Evolutionary conservation across 345 rosid species (phyloP).

Genomic region (Psidium guajava): DNA sequence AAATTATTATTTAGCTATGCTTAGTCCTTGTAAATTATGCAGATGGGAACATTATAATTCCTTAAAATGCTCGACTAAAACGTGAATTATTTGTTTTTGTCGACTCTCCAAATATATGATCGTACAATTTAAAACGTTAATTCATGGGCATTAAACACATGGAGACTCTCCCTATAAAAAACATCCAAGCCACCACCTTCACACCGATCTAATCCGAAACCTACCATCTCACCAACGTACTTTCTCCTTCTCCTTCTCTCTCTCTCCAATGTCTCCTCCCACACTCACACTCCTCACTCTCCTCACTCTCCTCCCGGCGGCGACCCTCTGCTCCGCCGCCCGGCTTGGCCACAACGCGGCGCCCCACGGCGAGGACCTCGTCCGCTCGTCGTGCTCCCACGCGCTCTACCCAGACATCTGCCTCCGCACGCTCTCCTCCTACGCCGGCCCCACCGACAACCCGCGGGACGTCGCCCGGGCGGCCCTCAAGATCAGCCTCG

Average conservation of each 20-base stretch:
- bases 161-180: background rate
- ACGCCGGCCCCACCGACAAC: slow-evolving; percentile 54
- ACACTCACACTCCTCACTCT: background rate
- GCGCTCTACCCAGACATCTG: slow-evolving; percentile 72
- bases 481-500: slow-evolving; percentile 51
- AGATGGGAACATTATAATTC: background rate
- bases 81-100: too few relatives aligned
- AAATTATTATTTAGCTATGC: background rate
- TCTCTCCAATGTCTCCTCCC: background rate
- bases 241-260: background rate
- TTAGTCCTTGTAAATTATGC: background rate
- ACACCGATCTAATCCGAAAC: background rate
- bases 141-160: background rate
- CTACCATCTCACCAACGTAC: background rate
- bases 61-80: too few relatives aligned
- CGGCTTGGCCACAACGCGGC: background rate
- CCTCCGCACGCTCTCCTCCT: slow-evolving; percentile 56
- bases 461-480: slow-evolving; percentile 62
- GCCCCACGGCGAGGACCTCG: slow-evolving; percentile 25
- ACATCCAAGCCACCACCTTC: background rate
- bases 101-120: too few relatives aligned
- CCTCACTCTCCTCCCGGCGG: slow-evolving; percentile 7
- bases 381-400: slow-evolving; percentile 54
- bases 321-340: slow-evolving; percentile 9
- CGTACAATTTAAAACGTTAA: background rate